Evolutionary conservation across 1,284 basidiomycete species (phyloP).

Genomic region (Blastosporella zonata): DNA sequence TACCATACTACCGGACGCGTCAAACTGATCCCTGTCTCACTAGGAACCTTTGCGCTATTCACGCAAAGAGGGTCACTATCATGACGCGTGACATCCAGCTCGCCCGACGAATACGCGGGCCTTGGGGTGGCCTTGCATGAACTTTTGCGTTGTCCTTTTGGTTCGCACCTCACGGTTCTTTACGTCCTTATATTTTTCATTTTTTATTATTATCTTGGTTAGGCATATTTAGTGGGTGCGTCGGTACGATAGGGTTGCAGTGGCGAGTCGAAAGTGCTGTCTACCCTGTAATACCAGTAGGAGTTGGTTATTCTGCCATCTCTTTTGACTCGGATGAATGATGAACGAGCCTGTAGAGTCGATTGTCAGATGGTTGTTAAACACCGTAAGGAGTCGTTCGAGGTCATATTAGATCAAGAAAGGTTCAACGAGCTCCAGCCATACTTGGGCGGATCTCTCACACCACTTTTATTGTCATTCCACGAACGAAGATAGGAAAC

Average conservation of each 20-base stretch:
- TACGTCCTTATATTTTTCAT: slow-evolving; percentile 20
- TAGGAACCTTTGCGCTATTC: slow-evolving; percentile 89
- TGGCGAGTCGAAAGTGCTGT: background rate
- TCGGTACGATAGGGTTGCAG: slow-evolving; percentile 7
- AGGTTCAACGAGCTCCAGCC: slow-evolving; percentile 49
- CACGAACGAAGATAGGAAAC: slow-evolving; percentile 16
- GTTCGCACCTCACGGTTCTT: background rate
- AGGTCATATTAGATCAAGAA: slow-evolving; percentile 90
- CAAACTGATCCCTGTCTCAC: slow-evolving; percentile 34
- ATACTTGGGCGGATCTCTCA: slow-evolving; percentile 53
- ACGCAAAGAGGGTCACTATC: slow-evolving; percentile 97
- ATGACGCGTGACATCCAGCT: slow-evolving; percentile 98
- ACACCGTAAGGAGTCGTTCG: background rate
- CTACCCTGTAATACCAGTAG: background rate
- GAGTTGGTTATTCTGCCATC: too few species aligned
- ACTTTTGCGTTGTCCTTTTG: too few species aligned
- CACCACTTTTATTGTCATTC: slow-evolving; percentile 73
- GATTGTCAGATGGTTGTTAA: background rate
- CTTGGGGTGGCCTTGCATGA: slow-evolving; percentile 60
- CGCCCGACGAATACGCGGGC: slow-evolving; percentile 90
- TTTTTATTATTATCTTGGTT: slow-evolving; percentile 16
- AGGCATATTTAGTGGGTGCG: slow-evolving; percentile 10
- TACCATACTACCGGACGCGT: background rate
- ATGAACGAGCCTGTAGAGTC: background rate
- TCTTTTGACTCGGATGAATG: background rate